Percentiles rank a stretch among this genome's conserved stretches.
These are phyloP conservation scores for Lecanicillium sp. DNA, from an alignment of 2,329 filamentous ascomycete species.

Conservation along the genomic window DNA sequence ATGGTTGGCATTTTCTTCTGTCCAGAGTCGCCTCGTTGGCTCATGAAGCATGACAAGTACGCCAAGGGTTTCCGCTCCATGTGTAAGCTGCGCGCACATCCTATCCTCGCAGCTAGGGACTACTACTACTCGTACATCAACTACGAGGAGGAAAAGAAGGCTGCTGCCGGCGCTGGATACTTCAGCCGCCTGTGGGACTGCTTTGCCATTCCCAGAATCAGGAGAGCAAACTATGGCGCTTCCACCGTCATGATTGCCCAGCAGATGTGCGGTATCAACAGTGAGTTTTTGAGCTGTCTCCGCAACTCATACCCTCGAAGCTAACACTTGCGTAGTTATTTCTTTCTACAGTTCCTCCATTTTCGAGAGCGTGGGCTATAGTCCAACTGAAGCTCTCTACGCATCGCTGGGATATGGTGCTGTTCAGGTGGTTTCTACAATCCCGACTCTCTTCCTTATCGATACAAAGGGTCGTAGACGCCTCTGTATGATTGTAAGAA, in stretches of 20 bases:
- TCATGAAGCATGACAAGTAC: slow-evolving; percentile 55
- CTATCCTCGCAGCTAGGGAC: slow-evolving; percentile 49
- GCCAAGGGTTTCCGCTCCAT: slow-evolving; percentile 49
- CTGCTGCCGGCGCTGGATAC: slow-evolving; percentile 19
- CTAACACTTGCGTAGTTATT: slow-evolving; percentile 34
- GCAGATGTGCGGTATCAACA: slow-evolving; percentile 46
- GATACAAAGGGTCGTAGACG: slow-evolving; percentile 20
- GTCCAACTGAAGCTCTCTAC: slow-evolving; percentile 37
- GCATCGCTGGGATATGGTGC: slow-evolving; percentile 36
- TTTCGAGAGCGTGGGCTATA: slow-evolving; percentile 46
- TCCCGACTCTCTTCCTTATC: slow-evolving; percentile 22
- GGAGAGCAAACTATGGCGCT: slow-evolving; percentile 65
- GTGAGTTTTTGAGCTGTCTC: no score
- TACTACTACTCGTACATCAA: slow-evolving; percentile 41
- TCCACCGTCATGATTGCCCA: slow-evolving; percentile 72
- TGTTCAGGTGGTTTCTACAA: slow-evolving; percentile 34
- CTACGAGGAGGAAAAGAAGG: slow-evolving; percentile 22
- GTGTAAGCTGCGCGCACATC: slow-evolving; percentile 37
- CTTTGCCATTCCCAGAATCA: slow-evolving; percentile 59
- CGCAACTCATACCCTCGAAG: no score
- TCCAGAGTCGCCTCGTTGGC: slow-evolving; percentile 55
- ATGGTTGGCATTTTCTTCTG: slow-evolving; percentile 53
- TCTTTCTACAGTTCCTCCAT: slow-evolving; percentile 61
- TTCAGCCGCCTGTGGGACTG: slow-evolving; percentile 38
- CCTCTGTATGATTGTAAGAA: slow-evolving; percentile 16